A percentile compares a stretch with the other conserved stretches of the same genome.
Evolutionary conservation across 148 eudicot species (phyloP).

Genomic region (Rhododendron williamsianum): DNA sequence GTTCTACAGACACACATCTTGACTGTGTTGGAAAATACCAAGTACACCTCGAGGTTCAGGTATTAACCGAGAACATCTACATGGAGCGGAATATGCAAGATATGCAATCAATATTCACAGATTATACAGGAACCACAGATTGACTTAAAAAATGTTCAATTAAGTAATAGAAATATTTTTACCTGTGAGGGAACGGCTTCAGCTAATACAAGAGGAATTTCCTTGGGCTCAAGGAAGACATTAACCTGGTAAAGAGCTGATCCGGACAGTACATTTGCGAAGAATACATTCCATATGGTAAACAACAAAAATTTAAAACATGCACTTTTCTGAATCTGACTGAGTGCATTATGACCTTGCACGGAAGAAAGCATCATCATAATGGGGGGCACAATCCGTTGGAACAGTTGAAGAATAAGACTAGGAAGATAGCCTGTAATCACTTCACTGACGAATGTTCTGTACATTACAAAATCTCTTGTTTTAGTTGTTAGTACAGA

Average conservation of each 20-base stretch:
- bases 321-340: slow-evolving; percentile 68
- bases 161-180: slow-evolving; percentile 7
- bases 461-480: slow-evolving; percentile 25
- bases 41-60: neutral
- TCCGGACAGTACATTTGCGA: slow-evolving; percentile 77
- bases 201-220: slow-evolving; percentile 52
- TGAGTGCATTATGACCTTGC: slow-evolving; percentile 59
- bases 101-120: neutral
- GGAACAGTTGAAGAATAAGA: slow-evolving; percentile 52
- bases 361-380: slow-evolving; percentile 65
- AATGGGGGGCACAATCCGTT: slow-evolving; percentile 55
- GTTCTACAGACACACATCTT: neutral
- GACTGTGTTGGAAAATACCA: neutral
- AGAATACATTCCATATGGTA: slow-evolving; percentile 72
- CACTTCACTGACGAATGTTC: slow-evolving; percentile 43
- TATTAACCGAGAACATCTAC: neutral
- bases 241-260: slow-evolving; percentile 46
- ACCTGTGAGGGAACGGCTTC: slow-evolving; percentile 72
- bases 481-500: neutral
- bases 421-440: slow-evolving; percentile 89
- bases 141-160: neutral
- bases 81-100: neutral
- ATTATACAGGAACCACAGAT: neutral
- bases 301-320: slow-evolving; percentile 68
- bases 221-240: slow-evolving; percentile 49